Conservation (phyloP, 208 protist species). For the Acanthamoeba healyi region DNA sequence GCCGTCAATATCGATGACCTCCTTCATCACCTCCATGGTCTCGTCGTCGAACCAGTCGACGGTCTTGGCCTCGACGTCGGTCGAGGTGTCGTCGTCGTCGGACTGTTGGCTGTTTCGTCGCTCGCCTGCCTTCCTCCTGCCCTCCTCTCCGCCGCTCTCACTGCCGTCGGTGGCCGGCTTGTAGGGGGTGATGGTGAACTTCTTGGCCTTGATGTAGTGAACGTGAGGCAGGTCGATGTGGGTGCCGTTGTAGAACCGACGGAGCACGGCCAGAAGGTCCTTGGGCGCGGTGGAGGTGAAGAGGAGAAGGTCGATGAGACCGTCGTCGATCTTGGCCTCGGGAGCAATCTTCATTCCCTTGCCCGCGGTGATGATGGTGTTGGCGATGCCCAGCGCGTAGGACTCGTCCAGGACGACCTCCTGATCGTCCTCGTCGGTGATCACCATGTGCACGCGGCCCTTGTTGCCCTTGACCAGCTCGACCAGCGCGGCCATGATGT, state of each 20-base stretch:
- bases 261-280: conserved; percentile 30
- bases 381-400: conserved; percentile 58
- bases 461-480: conserved; percentile 62
- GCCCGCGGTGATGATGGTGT: conserved; percentile 61
- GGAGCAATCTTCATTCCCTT: conserved; percentile 71
- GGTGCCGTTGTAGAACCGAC: conserved; percentile 27
- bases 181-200: conserved; percentile 32
- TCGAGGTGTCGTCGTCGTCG: neutral
- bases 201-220: neutral
- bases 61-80: neutral
- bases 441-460: neutral
- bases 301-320: conserved; percentile 51
- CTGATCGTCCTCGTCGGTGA: conserved; percentile 39
- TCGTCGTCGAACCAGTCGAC: neutral
- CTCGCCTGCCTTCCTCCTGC: neutral
- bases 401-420: neutral
- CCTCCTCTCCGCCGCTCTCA: neutral
- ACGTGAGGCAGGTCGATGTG: conserved; percentile 16
- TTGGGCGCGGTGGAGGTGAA: neutral
- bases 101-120: neutral
- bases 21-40: conserved; percentile 53
- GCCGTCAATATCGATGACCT: conserved; percentile 81
- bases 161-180: neutral
- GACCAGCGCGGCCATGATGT: conserved; percentile 28
- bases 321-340: conserved; percentile 60